Percentiles rank a stretch among this genome's conserved stretches.
These are phyloP conservation scores for Podospora australis DNA, from an alignment of 495 filamentous ascomycete species.

Conservation along the genomic window DNA sequence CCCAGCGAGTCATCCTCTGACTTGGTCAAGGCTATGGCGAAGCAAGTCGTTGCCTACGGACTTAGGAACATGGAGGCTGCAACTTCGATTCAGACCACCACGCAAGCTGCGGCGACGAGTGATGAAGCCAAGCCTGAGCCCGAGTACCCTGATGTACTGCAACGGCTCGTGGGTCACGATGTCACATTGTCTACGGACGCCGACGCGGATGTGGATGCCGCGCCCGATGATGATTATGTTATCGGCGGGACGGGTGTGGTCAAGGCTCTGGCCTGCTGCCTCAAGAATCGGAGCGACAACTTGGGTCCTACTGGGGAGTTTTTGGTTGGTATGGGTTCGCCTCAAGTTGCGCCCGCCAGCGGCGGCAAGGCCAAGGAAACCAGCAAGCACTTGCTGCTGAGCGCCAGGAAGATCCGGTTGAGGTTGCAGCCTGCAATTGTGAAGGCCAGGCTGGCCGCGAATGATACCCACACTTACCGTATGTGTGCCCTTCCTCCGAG, in stretches of 20 bases:
- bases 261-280: slow-evolving; percentile 83
- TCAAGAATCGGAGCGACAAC: slow-evolving; percentile 66
- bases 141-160: slow-evolving; percentile 48
- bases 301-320: slow-evolving; percentile 41
- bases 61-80: slow-evolving; percentile 73
- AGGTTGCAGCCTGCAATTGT: slow-evolving; percentile 78
- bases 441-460: slow-evolving; percentile 52
- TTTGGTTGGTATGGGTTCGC: slow-evolving; percentile 33
- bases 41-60: slow-evolving; percentile 89
- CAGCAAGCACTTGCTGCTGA: slow-evolving; percentile 78
- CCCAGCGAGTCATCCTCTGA: slow-evolving; percentile 72
- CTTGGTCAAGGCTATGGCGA: slow-evolving; percentile 85
- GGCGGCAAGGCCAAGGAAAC: slow-evolving; percentile 81
- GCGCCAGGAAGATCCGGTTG: slow-evolving; percentile 78
- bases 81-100: not conserved
- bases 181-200: slow-evolving; percentile 48
- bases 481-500: slow-evolving; percentile 33
- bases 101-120: slow-evolving; percentile 15
- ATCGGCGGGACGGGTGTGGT: slow-evolving; percentile 94
- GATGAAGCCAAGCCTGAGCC: slow-evolving; percentile 32
- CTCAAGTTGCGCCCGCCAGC: not conserved
- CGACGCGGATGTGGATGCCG: slow-evolving; percentile 61
- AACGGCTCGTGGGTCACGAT: slow-evolving; percentile 55
- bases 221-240: slow-evolving; percentile 89
- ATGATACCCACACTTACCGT: slow-evolving; percentile 66